Base-by-base conservation (phyloP, 2,329 filamentous ascomycete species). In the Fusarium annulatum region DNA sequence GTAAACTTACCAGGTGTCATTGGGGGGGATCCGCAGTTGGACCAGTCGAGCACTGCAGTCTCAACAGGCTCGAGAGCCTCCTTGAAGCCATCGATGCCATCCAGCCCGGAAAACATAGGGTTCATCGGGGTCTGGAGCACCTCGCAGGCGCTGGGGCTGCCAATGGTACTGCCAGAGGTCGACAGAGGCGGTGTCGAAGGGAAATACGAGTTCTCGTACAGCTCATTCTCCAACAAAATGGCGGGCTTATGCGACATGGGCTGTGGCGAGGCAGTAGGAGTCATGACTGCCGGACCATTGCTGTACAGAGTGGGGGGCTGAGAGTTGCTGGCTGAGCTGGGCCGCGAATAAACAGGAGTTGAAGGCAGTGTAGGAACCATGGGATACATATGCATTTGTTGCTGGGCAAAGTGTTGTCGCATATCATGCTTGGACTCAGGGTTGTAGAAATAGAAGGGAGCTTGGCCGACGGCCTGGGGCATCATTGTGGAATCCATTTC, bases 161-260 rank as follows among this genome's bases (percentile, higher is more conserved):
- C 94, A 79, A 94, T 92, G 64, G 90, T 91, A 86, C 95, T 97
- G 75, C 93, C 93, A 36, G 94, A 92, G 6, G 93, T 92, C 30
- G 95, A 97, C 78, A 98, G 88, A 51, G 95, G 93, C 55, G 95
- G 95, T 26, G 95, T 98, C 12, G 94, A 91, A 39, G 95, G 95
- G 80, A 94, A 94, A 83, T 92, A 93, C 74, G 90, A 88, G 76
- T 92, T 90, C 76, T 91, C 88, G 77, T 87, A 85, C 70, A 93
- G 89, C 76, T 95, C 92, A 21, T 93, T 94, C 82, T 97, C 93
- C 73, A 97, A 84, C 78, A 94, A 87, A 80, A 96, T 93, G 48
- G 90, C 88, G 9, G 94, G 91, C 89, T 94, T 95, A 81, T 94
- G 90, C 79, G 89, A 88, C 79, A 92, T 88, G 69, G 92, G 89